Evolutionary conservation across 805 yeast species (phyloP), one percentile per base, ranked within the genome.

Genomic region (Candida khao-thaluensis): DNA sequence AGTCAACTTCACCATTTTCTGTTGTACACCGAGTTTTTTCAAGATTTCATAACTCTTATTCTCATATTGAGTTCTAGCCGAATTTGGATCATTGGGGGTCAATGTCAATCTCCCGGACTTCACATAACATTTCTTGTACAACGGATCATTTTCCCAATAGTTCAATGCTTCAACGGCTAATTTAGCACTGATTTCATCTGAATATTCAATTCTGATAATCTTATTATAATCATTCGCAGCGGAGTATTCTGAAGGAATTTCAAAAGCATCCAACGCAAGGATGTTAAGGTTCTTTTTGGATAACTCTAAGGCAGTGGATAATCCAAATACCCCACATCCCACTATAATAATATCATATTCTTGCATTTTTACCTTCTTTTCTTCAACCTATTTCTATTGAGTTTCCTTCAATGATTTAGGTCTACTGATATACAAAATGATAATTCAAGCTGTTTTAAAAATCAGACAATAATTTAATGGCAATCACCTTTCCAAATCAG

Each of bases 261-360:
- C 49, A 39, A 52, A 55, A 0, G 62, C 40, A 38, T 45, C 49
- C 9, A 45, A 20, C 2, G 44, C 49, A n/a, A 43, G 17, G 14
- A 45, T 50, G 5, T 53, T 41, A 34, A 55, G 52, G 2, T 71
- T 70, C 14, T 52, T 48, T 20, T 50, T 42, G 1, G 61, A 59
- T 2, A 69, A 50, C 21, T 68, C 65, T 4, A 65, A 51, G 7
- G 74, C 71, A 0, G 76, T 62, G 4, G 76, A 64, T 1, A 72
- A 61, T 1, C 77, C 77, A 54, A 70, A 69, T 2, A 69, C 71
- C 2, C 77, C 76, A 48, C 72, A 69, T 2, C 75, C 75, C n/a
- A 69, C 43, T 37, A 29, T 36, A 27, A 38, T 23, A 16, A 14
- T 11, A 29, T 38, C 42, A 12, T 32, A 38, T 12, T 38, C 29